These are phyloP conservation scores for Agastache rugosa DNA, from an alignment of 257 asterid species.

Conservation along the genomic window DNA sequence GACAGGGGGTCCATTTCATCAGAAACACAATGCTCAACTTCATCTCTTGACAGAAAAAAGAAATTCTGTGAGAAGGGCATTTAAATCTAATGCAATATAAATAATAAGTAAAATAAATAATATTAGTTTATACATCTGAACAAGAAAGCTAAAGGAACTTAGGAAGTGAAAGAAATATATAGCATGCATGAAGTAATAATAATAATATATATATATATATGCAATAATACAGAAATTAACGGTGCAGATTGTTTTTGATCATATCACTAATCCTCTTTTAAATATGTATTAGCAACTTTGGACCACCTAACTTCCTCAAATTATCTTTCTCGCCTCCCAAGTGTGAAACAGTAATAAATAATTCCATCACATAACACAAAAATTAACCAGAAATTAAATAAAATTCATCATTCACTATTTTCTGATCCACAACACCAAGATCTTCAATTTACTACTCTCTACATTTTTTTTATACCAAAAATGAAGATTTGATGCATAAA, in stretches of 20 bases:
- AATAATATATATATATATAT: too few relatives aligned
- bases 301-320: neutral
- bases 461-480: neutral
- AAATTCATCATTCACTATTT: neutral
- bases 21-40: neutral
- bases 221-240: neutral
- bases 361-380: constrained; percentile 4
- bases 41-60: neutral
- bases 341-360: neutral
- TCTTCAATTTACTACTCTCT: neutral
- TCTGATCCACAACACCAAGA: neutral
- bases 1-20: constrained; percentile 8
- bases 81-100: neutral
- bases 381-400: neutral
- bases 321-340: neutral
- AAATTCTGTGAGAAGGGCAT: neutral
- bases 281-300: neutral
- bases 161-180: neutral
- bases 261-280: neutral
- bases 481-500: neutral
- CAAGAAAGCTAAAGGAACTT: neutral
- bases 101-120: neutral
- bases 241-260: neutral
- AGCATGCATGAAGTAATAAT: neutral
- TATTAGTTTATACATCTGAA: neutral